Evolutionary conservation across 2,329 filamentous ascomycete species (phyloP), one percentile per base, ranked within the genome.

Genomic region (Monosporascus sp.): DNA sequence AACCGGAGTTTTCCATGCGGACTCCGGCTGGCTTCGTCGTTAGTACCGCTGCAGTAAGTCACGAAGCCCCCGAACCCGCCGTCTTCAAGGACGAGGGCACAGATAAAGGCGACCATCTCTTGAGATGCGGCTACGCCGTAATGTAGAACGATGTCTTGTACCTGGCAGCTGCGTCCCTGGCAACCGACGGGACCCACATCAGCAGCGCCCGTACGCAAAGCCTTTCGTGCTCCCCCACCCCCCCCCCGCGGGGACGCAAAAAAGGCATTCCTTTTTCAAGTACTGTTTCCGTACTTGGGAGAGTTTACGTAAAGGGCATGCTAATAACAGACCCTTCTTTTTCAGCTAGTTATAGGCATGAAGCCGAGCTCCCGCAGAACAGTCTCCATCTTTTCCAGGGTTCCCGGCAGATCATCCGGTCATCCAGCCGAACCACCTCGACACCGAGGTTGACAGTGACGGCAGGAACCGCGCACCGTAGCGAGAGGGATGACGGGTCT

Each of bases 121-220:
- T 64, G 5, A 58, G 56, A 38, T 49, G 54, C 37, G 39, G 54
- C 17, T 58, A 56, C 36, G 58, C 58, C 7, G 45, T 65, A 47
- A 58, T 63, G 48, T 64, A 65, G 51, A 62, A 52, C 27, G 48
- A 65, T 2, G 51, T 65, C 25, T 48, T 65, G 49, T 65, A 65
- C 50, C 7, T 60, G 7, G 46, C 46, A 6, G 17, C 43, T 5
- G 52, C 54, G 11, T 54, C 55, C 11, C 15, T 53, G 15, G 22
- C 7, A 15, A 41, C 52, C 17, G 58, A 63, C n/a, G 58, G 61
- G 6, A 57, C 54, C 1, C 55, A 59, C 17, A 55, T 62, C 14
- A 57, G 54, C 20, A 59, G 18, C 25, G 53, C 54, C 3, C 41
- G 17, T 44, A 27, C 25, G 7, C 9, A 9, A 27, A 27, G 7